A percentile compares a stretch with the other conserved stretches of the same genome.
phyloP scores from a whole-genome alignment of 2,329 filamentous ascomycete genomes.

The Beauveria asiatica region DNA sequence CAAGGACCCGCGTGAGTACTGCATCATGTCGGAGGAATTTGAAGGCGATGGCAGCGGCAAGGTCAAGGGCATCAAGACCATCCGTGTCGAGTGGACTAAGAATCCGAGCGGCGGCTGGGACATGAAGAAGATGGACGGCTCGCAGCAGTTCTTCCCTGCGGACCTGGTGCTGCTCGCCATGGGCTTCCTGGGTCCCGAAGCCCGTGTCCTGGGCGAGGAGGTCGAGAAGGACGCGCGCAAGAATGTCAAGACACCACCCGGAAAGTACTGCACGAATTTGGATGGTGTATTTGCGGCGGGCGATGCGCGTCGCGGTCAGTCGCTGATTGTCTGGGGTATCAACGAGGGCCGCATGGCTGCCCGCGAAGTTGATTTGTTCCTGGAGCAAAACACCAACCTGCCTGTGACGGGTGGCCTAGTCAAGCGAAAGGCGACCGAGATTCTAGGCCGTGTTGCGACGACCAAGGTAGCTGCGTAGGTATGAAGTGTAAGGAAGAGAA shows the following conservation, averaged over 20 bases:
- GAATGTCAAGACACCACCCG: slow-evolving; percentile 89
- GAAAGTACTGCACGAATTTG: slow-evolving; percentile 82
- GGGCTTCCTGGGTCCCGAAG: slow-evolving; percentile 94
- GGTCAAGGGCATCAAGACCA: slow-evolving; percentile 92
- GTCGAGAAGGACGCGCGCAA: slow-evolving; percentile 88
- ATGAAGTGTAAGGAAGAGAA: not conserved
- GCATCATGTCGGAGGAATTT: slow-evolving; percentile 97
- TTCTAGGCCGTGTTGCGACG: slow-evolving; percentile 34
- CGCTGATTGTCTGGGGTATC: slow-evolving; percentile 95
- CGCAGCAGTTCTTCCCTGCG: slow-evolving; percentile 91
- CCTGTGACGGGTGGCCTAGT: slow-evolving; percentile 91
- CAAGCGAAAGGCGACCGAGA: slow-evolving; percentile 69
- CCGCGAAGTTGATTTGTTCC: slow-evolving; percentile 82
- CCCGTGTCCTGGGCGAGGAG: slow-evolving; percentile 74
- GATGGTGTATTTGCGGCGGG: slow-evolving; percentile 87
- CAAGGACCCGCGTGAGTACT: slow-evolving; percentile 92
- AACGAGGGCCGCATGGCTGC: slow-evolving; percentile 93
- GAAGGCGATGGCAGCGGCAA: slow-evolving; percentile 79
- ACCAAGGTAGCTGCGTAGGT: not conserved
- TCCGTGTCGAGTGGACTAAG: slow-evolving; percentile 94
- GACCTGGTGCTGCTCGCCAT: slow-evolving; percentile 92
- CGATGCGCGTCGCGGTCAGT: slow-evolving; percentile 91
- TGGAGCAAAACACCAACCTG: slow-evolving; percentile 69
- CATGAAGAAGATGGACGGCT: slow-evolving; percentile 94
- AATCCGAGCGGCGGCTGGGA: slow-evolving; percentile 86